Evolutionary conservation across 2,329 filamentous ascomycete species (phyloP).

Genomic region (Cadophora luteo-olivacea): DNA sequence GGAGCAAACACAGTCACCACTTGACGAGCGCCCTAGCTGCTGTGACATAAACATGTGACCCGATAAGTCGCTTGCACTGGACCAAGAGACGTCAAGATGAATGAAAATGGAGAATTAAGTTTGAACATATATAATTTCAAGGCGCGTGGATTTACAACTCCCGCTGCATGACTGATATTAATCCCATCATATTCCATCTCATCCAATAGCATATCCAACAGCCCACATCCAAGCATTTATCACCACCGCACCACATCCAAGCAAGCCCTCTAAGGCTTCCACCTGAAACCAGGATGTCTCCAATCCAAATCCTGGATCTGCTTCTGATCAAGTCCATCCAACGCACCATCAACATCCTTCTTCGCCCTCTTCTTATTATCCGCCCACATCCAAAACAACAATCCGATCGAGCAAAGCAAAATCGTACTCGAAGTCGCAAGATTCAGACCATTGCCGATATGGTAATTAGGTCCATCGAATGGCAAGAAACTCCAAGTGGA

Average conservation of each 20-base stretch:
- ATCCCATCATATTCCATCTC: not conserved
- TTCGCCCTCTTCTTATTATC: conserved; percentile 65
- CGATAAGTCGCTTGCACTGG: not conserved
- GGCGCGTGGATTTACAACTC: not conserved
- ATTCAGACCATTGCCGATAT: conserved; percentile 75
- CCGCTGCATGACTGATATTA: not conserved
- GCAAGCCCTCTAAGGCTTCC: conserved; percentile 52
- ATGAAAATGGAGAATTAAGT: not conserved
- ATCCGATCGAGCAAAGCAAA: conserved; percentile 54
- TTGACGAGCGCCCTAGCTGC: no score
- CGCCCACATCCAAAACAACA: conserved; percentile 65
- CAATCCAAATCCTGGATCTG: conserved; percentile 68
- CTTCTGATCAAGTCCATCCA: conserved; percentile 58
- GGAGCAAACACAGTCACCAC: no score
- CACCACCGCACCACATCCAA: not conserved
- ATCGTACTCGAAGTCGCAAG: conserved; percentile 65
- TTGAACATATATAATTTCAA: not conserved
- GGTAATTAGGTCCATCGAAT: conserved; percentile 69
- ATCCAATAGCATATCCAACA: no score
- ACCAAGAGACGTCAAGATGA: not conserved
- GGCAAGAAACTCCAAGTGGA: conserved; percentile 70
- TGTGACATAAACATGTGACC: no score
- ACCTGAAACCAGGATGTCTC: conserved; percentile 70
- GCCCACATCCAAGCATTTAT: no score
- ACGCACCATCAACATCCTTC: conserved; percentile 60